Evolutionary conservation across 768 basidiomycete genomes (phyloP).

Genomic region (Leucosporidium yakuticum): DNA sequence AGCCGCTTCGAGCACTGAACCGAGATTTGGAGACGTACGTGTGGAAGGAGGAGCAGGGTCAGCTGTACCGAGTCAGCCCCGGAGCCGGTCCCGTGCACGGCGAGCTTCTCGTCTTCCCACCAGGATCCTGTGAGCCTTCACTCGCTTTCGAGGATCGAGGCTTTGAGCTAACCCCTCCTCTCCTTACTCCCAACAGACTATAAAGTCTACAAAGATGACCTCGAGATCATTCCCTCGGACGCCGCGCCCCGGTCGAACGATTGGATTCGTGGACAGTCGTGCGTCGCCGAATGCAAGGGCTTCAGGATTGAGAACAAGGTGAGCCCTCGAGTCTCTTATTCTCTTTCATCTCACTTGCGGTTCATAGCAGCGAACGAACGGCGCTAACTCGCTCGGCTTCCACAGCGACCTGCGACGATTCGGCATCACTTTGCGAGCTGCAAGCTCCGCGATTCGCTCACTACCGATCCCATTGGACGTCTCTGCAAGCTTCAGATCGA

Average conservation of each 20-base stretch:
- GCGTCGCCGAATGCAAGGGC: slow-evolving; percentile 12
- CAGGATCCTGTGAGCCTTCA: too few species aligned
- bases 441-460: slow-evolving; percentile 3
- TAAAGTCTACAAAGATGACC: slow-evolving; percentile 6
- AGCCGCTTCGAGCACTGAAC: too few species aligned
- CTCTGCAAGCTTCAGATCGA: not conserved
- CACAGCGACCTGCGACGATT: slow-evolving; percentile 25
- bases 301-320: slow-evolving; percentile 11
- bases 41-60: slow-evolving; percentile 9
- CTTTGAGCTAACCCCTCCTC: too few species aligned
- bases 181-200: not conserved
- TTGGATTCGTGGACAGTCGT: slow-evolving; percentile 16
- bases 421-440: slow-evolving; percentile 23
- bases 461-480: not conserved
- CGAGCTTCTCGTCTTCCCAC: too few species aligned
- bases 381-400: slow-evolving; percentile 1
- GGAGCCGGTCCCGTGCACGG: not conserved
- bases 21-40: slow-evolving; percentile 11
- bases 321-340: too few species aligned
- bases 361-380: too few species aligned
- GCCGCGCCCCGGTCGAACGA: slow-evolving; percentile 1
- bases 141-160: too few species aligned
- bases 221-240: slow-evolving; percentile 25
- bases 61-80: slow-evolving; percentile 3
- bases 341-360: too few species aligned